Conservation (phyloP, 768 basidiomycete genomes). For the Russula brevipes region DNA sequence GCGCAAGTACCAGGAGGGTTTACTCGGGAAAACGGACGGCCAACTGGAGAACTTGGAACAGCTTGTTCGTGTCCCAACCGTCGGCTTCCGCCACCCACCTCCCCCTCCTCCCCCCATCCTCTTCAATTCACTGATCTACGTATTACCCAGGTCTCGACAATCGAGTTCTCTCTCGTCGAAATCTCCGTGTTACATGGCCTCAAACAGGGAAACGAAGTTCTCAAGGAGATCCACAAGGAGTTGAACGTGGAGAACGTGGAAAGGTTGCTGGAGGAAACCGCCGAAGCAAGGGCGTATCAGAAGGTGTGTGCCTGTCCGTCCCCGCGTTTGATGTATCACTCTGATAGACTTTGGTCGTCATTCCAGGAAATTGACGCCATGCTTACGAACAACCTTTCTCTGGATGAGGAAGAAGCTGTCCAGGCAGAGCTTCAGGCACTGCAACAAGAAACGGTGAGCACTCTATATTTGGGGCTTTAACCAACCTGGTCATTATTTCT, state of each 20-base stretch:
- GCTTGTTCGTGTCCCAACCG: slow-evolving; percentile 49
- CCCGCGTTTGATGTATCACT: neutral
- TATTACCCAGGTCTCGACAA: slow-evolving; percentile 73
- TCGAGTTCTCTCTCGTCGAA: slow-evolving; percentile 94
- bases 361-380: slow-evolving; percentile 86
- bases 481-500: slow-evolving; percentile 30
- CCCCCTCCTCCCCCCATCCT: neutral
- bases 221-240: slow-evolving; percentile 92
- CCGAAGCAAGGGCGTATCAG: slow-evolving; percentile 90
- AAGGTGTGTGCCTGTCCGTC: slow-evolving; percentile 42
- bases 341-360: neutral
- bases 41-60: slow-evolving; percentile 88
- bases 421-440: slow-evolving; percentile 73
- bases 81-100: neutral
- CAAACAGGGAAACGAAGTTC: slow-evolving; percentile 87
- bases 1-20: slow-evolving; percentile 88
- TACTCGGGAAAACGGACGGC: slow-evolving; percentile 81
- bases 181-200: slow-evolving; percentile 89
- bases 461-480: neutral
- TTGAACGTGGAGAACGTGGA: slow-evolving; percentile 92
- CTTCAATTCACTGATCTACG: neutral
- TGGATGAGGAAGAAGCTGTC: slow-evolving; percentile 93
- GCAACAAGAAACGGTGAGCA: slow-evolving; percentile 56
- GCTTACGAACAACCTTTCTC: slow-evolving; percentile 71
- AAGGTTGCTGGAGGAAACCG: slow-evolving; percentile 86